Evolutionary conservation across 768 basidiomycete genomes (phyloP).

Genomic region (Russula vinacea): DNA sequence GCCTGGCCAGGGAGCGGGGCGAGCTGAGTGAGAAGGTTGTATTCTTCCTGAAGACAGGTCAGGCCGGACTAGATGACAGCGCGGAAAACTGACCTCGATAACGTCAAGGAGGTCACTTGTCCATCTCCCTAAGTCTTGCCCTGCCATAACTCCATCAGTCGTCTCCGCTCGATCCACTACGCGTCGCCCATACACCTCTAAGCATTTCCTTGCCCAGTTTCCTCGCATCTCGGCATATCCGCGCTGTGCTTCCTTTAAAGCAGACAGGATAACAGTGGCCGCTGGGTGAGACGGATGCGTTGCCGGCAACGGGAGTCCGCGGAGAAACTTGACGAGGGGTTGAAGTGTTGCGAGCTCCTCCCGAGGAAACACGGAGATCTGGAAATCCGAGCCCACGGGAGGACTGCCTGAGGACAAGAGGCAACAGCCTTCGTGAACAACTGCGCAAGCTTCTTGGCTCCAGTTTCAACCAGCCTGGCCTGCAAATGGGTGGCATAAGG

Average conservation of each 20-base stretch:
- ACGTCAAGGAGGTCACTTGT: constrained; percentile 61
- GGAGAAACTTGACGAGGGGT: constrained; percentile 66
- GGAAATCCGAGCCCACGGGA: constrained; percentile 56
- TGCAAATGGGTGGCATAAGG: constrained; percentile 24
- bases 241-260: constrained; percentile 71
- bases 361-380: constrained; percentile 53
- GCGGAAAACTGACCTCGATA: constrained; percentile 52
- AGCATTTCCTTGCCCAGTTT: constrained; percentile 68
- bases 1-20: constrained; percentile 54
- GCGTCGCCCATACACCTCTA: constrained; percentile 68
- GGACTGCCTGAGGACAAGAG: constrained; percentile 79
- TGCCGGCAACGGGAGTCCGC: constrained; percentile 68
- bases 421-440: constrained; percentile 87
- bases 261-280: constrained; percentile 56
- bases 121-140: constrained; percentile 71
- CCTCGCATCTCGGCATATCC: constrained; percentile 89
- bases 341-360: constrained; percentile 51
- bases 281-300: constrained; percentile 85
- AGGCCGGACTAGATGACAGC: background rate
- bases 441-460: constrained; percentile 76
- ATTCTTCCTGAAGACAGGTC: constrained; percentile 53
- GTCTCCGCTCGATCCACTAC: constrained; percentile 69
- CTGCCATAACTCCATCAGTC: constrained; percentile 59
- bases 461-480: constrained; percentile 79
- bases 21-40: constrained; percentile 59